phyloP scores from a whole-genome alignment of 2,329 filamentous ascomycete genomes.

The Thielaviopsis cerberus region DNA sequence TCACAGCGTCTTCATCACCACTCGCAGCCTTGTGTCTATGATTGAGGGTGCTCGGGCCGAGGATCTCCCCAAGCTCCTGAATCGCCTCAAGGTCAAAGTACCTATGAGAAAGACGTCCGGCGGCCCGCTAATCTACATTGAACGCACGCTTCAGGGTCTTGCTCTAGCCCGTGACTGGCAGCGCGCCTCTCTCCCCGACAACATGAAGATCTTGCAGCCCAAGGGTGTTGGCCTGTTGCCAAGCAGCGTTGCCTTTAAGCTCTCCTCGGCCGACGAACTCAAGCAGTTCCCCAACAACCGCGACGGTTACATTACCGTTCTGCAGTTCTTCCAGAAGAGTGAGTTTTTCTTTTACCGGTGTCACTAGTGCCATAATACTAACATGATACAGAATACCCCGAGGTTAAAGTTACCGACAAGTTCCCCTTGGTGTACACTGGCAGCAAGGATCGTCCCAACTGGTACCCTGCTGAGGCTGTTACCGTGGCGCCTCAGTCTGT shows the following conservation, averaged over 20 bases:
- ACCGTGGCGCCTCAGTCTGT: conserved; percentile 42
- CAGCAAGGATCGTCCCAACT: conserved; percentile 34
- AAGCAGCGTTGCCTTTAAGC: conserved; percentile 16
- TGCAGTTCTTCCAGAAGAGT: conserved; percentile 28
- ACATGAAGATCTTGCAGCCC: neutral
- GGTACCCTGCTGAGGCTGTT: conserved; percentile 49
- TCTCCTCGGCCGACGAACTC: conserved; percentile 18
- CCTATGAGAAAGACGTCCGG: conserved; percentile 3
- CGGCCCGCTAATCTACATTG: neutral
- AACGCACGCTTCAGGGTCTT: conserved; percentile 2
- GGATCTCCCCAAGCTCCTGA: conserved; percentile 29
- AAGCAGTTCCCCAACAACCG: conserved; percentile 16
- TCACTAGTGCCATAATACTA: neutral
- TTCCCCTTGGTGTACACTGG: conserved; percentile 52
- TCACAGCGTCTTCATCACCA: conserved; percentile 29
- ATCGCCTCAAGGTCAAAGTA: conserved; percentile 4
- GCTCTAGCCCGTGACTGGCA: neutral
- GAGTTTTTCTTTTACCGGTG: conserved; percentile 15
- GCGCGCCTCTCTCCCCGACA: neutral
- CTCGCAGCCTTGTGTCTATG: conserved; percentile 11
- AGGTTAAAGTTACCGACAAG: conserved; percentile 17
- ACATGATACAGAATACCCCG: conserved; percentile 19
- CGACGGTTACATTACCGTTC: conserved; percentile 21
- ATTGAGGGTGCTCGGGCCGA: conserved; percentile 21
- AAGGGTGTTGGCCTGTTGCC: conserved; percentile 1